These are phyloP conservation scores for Lactarius akahatsu DNA, from an alignment of 768 basidiomycete genomes.

Conservation along the genomic window DNA sequence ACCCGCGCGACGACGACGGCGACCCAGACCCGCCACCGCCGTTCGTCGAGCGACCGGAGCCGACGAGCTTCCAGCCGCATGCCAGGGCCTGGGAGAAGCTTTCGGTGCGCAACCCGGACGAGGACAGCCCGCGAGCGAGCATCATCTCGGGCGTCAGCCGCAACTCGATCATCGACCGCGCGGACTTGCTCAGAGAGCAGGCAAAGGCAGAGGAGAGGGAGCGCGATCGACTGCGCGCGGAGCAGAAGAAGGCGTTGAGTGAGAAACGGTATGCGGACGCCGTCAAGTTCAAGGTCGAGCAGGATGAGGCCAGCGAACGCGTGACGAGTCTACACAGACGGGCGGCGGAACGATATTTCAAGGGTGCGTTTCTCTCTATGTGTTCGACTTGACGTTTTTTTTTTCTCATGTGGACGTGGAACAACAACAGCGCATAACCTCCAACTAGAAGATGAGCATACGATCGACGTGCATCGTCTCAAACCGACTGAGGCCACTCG, in stretches of 20 bases:
- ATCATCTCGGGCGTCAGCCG: constrained; percentile 34
- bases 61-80: constrained; percentile 14
- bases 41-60: constrained; percentile 10
- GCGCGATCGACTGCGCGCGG: constrained; percentile 30
- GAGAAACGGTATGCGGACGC: constrained; percentile 32
- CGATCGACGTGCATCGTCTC: constrained; percentile 40
- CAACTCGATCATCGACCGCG: constrained; percentile 32
- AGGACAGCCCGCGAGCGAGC: constrained; percentile 29
- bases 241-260: constrained; percentile 32
- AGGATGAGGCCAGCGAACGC: constrained; percentile 34
- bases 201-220: constrained; percentile 34
- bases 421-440: constrained; percentile 36
- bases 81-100: constrained; percentile 25
- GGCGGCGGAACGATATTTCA: constrained; percentile 38
- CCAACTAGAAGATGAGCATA: constrained; percentile 31
- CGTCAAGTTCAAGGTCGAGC: constrained; percentile 35
- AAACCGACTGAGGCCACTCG: constrained; percentile 36
- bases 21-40: constrained; percentile 25
- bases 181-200: constrained; percentile 35
- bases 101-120: constrained; percentile 20
- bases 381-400: neutral
- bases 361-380: constrained; percentile 31
- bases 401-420: neutral
- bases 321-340: constrained; percentile 35
- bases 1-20: constrained; percentile 3